phyloP scores from a whole-genome alignment of 164 flowering plant species.

The Stephania cephalantha region DNA sequence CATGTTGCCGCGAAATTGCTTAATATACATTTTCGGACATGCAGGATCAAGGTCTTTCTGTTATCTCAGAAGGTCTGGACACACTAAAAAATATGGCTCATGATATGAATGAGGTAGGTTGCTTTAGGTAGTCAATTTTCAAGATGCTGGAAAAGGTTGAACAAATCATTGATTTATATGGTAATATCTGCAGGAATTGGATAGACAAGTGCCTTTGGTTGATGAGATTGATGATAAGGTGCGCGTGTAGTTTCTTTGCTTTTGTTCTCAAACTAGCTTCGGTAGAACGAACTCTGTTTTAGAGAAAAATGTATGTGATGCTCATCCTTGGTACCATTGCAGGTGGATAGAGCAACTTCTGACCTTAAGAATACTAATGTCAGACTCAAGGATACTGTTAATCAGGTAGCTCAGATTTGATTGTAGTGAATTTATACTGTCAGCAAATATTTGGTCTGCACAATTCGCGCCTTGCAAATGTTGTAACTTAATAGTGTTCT shows the following conservation, averaged over 20 bases:
- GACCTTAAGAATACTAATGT: constrained; percentile 96
- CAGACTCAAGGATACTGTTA: constrained; percentile 86
- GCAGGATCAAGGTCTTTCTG: constrained; percentile 89
- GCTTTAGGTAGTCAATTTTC: not conserved
- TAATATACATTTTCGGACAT: not conserved
- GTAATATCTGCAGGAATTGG: constrained; percentile 64
- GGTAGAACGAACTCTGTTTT: not conserved
- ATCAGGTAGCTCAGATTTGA: constrained; percentile 48
- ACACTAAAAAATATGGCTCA: constrained; percentile 90
- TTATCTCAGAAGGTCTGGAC: constrained; percentile 84
- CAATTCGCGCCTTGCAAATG: not conserved
- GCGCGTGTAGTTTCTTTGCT: not conserved
- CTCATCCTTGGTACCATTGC: constrained; percentile 5
- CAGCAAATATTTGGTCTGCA: not conserved
- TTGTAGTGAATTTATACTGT: not conserved
- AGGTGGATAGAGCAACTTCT: constrained; percentile 90
- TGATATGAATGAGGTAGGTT: constrained; percentile 94
- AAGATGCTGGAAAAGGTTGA: not conserved
- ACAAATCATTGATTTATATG: not conserved
- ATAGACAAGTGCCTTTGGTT: constrained; percentile 92
- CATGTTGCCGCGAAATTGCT: not conserved
- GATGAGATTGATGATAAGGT: constrained; percentile 97
- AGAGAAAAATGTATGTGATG: not conserved
- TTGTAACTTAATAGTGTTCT: not conserved
- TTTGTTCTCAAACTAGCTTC: not conserved